Conservation (phyloP, 441 rosid species). For the Adansonia grandidieri region DNA sequence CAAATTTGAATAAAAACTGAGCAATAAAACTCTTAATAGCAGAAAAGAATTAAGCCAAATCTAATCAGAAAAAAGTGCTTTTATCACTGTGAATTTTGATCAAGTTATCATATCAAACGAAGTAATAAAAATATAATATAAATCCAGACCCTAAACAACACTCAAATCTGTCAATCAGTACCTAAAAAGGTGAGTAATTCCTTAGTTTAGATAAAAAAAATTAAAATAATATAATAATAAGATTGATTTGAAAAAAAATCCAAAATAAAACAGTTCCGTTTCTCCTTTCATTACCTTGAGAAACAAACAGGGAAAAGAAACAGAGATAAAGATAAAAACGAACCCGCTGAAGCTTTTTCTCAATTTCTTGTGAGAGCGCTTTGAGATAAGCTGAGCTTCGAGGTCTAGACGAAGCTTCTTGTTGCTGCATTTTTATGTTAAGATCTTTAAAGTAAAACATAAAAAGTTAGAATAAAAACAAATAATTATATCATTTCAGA, state of each 20-base stretch:
- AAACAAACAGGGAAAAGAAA: conserved; percentile 26
- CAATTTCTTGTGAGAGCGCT: conserved; percentile 83
- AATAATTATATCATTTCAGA: no score
- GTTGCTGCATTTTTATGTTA: conserved; percentile 44
- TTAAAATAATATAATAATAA: neutral
- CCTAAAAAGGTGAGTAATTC: neutral
- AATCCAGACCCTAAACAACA: no score
- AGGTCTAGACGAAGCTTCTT: conserved; percentile 44
- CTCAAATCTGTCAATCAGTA: neutral
- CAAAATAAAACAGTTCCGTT: neutral
- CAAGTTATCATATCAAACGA: neutral
- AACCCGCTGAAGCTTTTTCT: conserved; percentile 91
- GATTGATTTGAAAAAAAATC: neutral
- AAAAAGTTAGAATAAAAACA: neutral
- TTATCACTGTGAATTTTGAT: neutral
- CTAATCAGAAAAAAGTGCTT: neutral
- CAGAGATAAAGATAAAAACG: conserved; percentile 23
- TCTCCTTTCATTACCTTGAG: conserved; percentile 6
- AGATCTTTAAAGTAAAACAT: neutral
- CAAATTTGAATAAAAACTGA: conserved; percentile 17
- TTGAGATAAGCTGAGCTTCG: conserved; percentile 70
- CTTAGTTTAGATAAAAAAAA: neutral
- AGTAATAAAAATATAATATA: no score
- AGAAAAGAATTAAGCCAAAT: neutral
- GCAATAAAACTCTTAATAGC: neutral